These are phyloP conservation scores for Didymella lethalis DNA, from an alignment of 2,329 filamentous ascomycete species.

Conservation along the genomic window DNA sequence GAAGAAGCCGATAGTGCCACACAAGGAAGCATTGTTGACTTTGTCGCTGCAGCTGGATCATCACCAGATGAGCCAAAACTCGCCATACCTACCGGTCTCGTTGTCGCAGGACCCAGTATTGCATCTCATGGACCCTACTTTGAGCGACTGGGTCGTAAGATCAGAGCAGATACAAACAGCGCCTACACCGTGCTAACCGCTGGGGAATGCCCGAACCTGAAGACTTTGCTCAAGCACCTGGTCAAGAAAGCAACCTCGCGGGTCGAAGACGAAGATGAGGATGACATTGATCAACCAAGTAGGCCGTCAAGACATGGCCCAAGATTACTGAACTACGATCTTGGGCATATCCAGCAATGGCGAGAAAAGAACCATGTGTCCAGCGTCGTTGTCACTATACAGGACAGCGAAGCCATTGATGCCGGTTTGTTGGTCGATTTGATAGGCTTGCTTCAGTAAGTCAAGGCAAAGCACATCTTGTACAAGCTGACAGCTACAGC, in stretches of 20 bases:
- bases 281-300: slow-evolving; percentile 29
- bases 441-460: slow-evolving; percentile 72
- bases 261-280: slow-evolving; percentile 65
- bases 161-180: slow-evolving; percentile 53
- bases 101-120: slow-evolving; percentile 80
- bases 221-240: slow-evolving; percentile 74
- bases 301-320: slow-evolving; percentile 59
- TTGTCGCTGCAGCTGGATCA: slow-evolving; percentile 45
- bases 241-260: slow-evolving; percentile 70
- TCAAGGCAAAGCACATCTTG: slow-evolving; percentile 7
- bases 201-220: slow-evolving; percentile 75
- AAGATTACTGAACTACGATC: slow-evolving; percentile 78
- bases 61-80: slow-evolving; percentile 40
- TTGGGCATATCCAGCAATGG: slow-evolving; percentile 72
- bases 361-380: slow-evolving; percentile 62
- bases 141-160: slow-evolving; percentile 65
- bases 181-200: slow-evolving; percentile 73
- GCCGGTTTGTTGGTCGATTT: slow-evolving; percentile 74
- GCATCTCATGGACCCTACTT: slow-evolving; percentile 79
- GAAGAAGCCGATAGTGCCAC: slow-evolving; percentile 52
- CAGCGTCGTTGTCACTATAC: slow-evolving; percentile 75
- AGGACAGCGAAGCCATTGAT: slow-evolving; percentile 85
- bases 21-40: slow-evolving; percentile 49
- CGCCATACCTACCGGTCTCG: slow-evolving; percentile 73
- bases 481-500: slow-evolving; percentile 47